Evolutionary conservation across 441 rosid species (phyloP).

Genomic region (Codiaeum variegatum): DNA sequence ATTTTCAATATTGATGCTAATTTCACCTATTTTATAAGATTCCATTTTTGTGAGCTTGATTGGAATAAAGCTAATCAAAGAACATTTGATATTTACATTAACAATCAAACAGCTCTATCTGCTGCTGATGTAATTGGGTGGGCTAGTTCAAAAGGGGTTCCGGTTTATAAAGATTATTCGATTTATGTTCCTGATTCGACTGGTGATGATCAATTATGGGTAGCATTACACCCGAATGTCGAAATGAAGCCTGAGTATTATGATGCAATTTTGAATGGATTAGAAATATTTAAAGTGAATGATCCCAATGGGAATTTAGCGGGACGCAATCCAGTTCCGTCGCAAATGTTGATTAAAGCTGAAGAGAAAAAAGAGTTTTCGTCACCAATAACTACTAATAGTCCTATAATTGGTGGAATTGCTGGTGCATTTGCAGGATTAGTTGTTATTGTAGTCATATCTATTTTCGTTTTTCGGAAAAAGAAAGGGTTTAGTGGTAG

Average conservation of each 20-base stretch:
- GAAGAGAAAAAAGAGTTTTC: constrained; percentile 30
- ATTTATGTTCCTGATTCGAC: constrained; percentile 30
- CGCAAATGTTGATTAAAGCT: constrained; percentile 35
- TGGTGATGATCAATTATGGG: constrained; percentile 40
- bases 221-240: constrained; percentile 42
- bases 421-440: constrained; percentile 52
- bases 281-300: constrained; percentile 60
- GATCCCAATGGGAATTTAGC: constrained; percentile 41
- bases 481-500: constrained; percentile 40
- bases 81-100: constrained; percentile 52
- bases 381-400: constrained; percentile 27
- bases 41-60: constrained; percentile 64
- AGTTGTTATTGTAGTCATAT: constrained; percentile 32
- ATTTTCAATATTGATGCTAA: constrained; percentile 47
- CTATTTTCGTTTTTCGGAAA: constrained; percentile 35
- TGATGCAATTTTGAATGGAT: constrained; percentile 58
- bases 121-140: constrained; percentile 60
- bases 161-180: constrained; percentile 55
- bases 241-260: constrained; percentile 39
- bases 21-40: constrained; percentile 53
- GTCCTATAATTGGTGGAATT: constrained; percentile 53
- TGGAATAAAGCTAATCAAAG: constrained; percentile 43
- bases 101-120: constrained; percentile 51
- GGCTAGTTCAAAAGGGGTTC: constrained; percentile 39
- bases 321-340: constrained; percentile 60